These are phyloP conservation scores for Solanum acaule DNA, from an alignment of 257 asterid species.

Conservation along the genomic window DNA sequence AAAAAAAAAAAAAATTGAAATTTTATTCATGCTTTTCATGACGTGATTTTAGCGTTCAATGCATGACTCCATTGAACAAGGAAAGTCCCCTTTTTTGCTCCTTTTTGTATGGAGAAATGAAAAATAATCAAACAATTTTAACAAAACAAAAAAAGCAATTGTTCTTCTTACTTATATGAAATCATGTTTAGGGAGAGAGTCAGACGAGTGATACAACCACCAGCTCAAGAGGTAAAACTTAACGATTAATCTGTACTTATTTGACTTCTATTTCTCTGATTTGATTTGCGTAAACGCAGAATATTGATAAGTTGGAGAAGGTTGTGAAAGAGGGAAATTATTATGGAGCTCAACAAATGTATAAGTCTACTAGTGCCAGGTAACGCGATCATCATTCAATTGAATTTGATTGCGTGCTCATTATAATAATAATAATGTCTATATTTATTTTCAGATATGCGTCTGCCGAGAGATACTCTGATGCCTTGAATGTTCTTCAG, in stretches of 20 bases:
- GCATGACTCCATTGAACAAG: background rate
- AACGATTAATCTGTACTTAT: background rate
- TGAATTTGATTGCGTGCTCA: background rate
- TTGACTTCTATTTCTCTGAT: background rate
- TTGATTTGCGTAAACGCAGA: constrained; percentile 20
- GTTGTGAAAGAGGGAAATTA: constrained; percentile 69
- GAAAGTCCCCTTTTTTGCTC: background rate
- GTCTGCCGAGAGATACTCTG: constrained; percentile 48
- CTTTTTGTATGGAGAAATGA: background rate
- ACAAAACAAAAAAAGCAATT: background rate
- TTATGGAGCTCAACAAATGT: constrained; percentile 99
- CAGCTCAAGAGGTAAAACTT: constrained; percentile 54
- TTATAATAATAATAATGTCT: background rate
- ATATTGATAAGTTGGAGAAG: constrained; percentile 61
- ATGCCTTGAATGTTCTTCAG: constrained; percentile 75
- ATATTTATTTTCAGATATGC: constrained; percentile 39
- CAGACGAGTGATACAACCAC: constrained; percentile 52
- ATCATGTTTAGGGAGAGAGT: constrained; percentile 73
- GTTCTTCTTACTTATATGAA: background rate
- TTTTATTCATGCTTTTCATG: background rate
- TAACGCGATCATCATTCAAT: background rate
- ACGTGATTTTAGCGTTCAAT: background rate
- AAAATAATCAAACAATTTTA: background rate
- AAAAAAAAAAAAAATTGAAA: background rate
- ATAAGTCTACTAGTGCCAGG: constrained; percentile 80